phyloP scores from a whole-genome alignment of 176 grass and related monocot species.

The Microstegium vimineum region DNA sequence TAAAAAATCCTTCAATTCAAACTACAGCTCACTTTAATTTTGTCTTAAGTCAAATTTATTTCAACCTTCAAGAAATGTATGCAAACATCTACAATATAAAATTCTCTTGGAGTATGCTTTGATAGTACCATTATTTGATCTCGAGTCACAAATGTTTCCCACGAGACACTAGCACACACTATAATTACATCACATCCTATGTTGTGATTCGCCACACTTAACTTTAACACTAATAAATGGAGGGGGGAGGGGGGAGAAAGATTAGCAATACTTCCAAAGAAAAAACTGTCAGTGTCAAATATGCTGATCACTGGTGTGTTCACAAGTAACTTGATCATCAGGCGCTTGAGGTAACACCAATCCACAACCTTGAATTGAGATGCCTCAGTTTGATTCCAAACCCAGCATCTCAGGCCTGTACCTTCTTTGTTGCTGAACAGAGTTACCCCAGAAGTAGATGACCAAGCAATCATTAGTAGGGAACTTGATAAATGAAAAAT shows the following conservation, averaged over 20 bases:
- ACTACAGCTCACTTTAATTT: not conserved
- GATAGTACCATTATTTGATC: not conserved
- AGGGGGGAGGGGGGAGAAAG: not conserved
- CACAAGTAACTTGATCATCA: not conserved
- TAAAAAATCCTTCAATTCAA: not conserved
- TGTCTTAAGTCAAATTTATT: not conserved
- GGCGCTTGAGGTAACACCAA: not conserved
- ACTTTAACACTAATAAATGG: not conserved
- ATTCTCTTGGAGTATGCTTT: not conserved
- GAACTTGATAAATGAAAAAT: not conserved
- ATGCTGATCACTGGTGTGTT: not conserved
- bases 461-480: not conserved
- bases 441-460: not conserved
- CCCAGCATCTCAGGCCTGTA: not conserved
- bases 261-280: not conserved
- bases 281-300: not conserved
- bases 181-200: not conserved
- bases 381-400: not conserved
- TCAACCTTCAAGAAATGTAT: not conserved
- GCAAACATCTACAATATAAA: not conserved
- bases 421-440: conserved; percentile 13
- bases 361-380: not conserved
- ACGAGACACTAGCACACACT: not conserved
- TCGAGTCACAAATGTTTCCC: not conserved
- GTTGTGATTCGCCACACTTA: not conserved